Percentiles rank a stretch among this genome's conserved stretches.
These are phyloP conservation scores for Helotiales sp. DNA, from an alignment of 2,329 filamentous ascomycete species.

Conservation along the genomic window DNA sequence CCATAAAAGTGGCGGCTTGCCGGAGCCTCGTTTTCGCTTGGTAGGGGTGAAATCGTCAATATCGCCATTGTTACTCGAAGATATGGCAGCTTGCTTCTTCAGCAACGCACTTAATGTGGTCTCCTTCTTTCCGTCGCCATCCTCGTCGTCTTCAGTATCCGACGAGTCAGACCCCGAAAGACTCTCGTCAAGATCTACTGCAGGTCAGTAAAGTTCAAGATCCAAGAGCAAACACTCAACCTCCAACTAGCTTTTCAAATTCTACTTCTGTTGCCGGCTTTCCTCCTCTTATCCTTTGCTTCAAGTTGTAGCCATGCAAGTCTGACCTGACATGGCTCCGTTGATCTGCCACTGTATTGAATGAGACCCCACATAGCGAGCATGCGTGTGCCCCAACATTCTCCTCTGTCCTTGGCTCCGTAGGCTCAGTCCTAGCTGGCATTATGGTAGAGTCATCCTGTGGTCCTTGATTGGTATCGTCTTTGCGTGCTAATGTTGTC, in stretches of 20 bases:
- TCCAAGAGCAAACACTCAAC: slow-evolving; percentile 19
- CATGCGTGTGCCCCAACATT: slow-evolving; percentile 72
- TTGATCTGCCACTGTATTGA: slow-evolving; percentile 75
- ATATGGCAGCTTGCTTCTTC: slow-evolving; percentile 78
- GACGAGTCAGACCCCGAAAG: slow-evolving; percentile 81
- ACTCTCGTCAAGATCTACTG: slow-evolving; percentile 76
- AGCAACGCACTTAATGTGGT: slow-evolving; percentile 74
- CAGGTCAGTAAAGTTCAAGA: slow-evolving; percentile 13
- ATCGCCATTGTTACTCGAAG: slow-evolving; percentile 43
- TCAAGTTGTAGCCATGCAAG: slow-evolving; percentile 90
- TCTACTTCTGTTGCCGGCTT: slow-evolving; percentile 74
- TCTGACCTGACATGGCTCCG: slow-evolving; percentile 86
- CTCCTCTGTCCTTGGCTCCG: slow-evolving; percentile 39
- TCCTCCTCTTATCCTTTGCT: slow-evolving; percentile 78
- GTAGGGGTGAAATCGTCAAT: slow-evolving; percentile 48
- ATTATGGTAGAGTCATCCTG: slow-evolving; percentile 27
- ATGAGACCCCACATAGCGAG: slow-evolving; percentile 73
- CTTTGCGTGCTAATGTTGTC: slow-evolving; percentile 35
- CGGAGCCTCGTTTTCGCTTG: slow-evolving; percentile 53
- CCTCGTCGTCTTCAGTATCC: slow-evolving; percentile 57
- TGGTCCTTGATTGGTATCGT: slow-evolving; percentile 26
- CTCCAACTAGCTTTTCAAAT: slow-evolving; percentile 80
- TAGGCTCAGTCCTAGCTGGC: slow-evolving; percentile 33
- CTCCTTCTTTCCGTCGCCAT: slow-evolving; percentile 55
- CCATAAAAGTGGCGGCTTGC: slow-evolving; percentile 81